phyloP scores from a whole-genome alignment of 441 rosid species.

The Omphalea diandra region DNA sequence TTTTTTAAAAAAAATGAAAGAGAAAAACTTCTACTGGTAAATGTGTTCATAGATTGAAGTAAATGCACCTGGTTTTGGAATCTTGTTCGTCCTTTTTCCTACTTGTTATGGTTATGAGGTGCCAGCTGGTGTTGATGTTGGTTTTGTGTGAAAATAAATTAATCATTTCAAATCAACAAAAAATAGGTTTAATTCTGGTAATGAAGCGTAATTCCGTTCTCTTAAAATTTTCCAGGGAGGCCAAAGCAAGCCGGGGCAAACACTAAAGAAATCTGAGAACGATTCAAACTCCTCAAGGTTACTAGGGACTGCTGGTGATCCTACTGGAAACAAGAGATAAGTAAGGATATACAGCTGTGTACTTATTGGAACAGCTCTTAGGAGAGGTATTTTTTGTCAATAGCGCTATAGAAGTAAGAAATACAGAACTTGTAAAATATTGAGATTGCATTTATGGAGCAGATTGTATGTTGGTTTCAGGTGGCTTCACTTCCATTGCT shows the following conservation, averaged over 20 bases:
- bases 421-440: conserved; percentile 16
- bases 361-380: neutral
- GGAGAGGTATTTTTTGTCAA: conserved; percentile 9
- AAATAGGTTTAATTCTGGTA: neutral
- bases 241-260: conserved; percentile 49
- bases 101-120: too few relatives aligned
- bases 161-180: neutral
- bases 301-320: conserved; percentile 35
- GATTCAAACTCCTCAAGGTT: conserved; percentile 42
- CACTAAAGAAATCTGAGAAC: conserved; percentile 47
- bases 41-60: neutral
- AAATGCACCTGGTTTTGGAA: too few relatives aligned
- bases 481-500: neutral
- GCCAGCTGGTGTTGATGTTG: too few relatives aligned
- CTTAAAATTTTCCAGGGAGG: conserved; percentile 48
- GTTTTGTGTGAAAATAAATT: neutral
- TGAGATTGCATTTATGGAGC: conserved; percentile 4
- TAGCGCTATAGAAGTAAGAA: conserved; percentile 8
- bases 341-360: neutral
- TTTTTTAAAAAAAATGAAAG: neutral
- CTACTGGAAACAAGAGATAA: conserved; percentile 37
- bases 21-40: neutral
- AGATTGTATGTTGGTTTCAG: neutral
- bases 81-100: too few relatives aligned
- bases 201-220: conserved; percentile 19